Evolutionary conservation across 495 filamentous ascomycete species (phyloP).

Genomic region (Chlorociboria aeruginascens): DNA sequence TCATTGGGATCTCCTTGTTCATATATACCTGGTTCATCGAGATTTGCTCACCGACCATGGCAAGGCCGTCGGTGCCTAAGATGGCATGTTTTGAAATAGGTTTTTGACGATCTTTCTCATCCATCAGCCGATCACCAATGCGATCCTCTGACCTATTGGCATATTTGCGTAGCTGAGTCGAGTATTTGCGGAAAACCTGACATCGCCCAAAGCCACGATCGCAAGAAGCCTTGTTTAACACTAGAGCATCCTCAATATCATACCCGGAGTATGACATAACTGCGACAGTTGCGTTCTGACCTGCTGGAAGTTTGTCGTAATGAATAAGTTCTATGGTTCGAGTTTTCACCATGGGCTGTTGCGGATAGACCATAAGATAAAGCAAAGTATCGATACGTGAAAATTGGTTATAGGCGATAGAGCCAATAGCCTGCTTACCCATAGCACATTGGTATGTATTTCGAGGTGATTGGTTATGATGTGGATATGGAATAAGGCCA

Average conservation of each 20-base stretch:
- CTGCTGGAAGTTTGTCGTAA: constrained; percentile 93
- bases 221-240: constrained; percentile 88
- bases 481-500: constrained; percentile 92
- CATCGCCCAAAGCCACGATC: constrained; percentile 93
- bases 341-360: constrained; percentile 94
- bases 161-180: constrained; percentile 65
- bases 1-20: constrained; percentile 71
- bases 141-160: constrained; percentile 68
- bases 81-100: constrained; percentile 51
- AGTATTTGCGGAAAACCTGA: constrained; percentile 87
- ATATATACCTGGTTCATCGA: constrained; percentile 69
- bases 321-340: constrained; percentile 93
- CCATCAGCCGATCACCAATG: constrained; percentile 44
- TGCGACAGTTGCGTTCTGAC: constrained; percentile 91
- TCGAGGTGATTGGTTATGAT: constrained; percentile 97
- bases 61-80: constrained; percentile 70
- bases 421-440: constrained; percentile 99
- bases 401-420: constrained; percentile 96
- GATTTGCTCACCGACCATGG: constrained; percentile 67
- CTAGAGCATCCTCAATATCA: constrained; percentile 97
- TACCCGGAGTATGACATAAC: constrained; percentile 99
- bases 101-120: constrained; percentile 41
- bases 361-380: constrained; percentile 94
- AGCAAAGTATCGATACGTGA: constrained; percentile 88
- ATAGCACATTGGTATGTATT: constrained; percentile 99